Evolutionary conservation across 208 protist genomes (phyloP).

Genomic region (Endotrypanum monterogeii): DNA sequence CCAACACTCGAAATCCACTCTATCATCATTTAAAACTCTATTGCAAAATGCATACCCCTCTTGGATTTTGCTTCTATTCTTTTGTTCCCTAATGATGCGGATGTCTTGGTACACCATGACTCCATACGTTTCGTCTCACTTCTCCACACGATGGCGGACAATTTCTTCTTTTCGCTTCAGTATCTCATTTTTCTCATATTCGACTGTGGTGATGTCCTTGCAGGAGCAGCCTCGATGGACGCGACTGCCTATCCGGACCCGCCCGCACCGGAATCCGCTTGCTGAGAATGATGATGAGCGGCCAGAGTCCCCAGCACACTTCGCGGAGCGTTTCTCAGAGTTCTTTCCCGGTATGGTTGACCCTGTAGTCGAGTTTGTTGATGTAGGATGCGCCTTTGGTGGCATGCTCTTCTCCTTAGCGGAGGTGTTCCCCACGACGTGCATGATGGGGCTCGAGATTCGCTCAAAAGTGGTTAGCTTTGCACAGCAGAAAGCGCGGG

Average conservation of each 20-base stretch:
- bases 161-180: background rate
- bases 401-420: conserved; percentile 94
- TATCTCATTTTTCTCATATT: background rate
- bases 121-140: no score
- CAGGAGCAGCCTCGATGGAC: conserved; percentile 72
- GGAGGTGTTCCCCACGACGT: conserved; percentile 90
- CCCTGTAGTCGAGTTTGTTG: conserved; percentile 82
- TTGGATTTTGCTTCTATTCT: no score
- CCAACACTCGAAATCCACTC: no score
- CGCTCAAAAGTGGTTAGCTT: conserved; percentile 94
- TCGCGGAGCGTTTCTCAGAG: conserved; percentile 40
- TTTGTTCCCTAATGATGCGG: no score
- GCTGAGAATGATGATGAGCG: conserved; percentile 89
- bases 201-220: conserved; percentile 3
- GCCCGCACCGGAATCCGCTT: conserved; percentile 94
- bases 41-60: no score
- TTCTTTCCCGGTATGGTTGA: conserved; percentile 53
- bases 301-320: conserved; percentile 71
- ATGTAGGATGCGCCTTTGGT: conserved; percentile 98
- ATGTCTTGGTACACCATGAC: no score
- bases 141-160: background rate
- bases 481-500: conserved; percentile 82
- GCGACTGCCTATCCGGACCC: conserved; percentile 85
- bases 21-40: no score
- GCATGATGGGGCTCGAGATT: conserved; percentile 97